Percentiles rank a stretch among this genome's conserved stretches.
Conservation (phyloP, 441 rosid genomes). For the Euphorbia celastroides region DNA sequence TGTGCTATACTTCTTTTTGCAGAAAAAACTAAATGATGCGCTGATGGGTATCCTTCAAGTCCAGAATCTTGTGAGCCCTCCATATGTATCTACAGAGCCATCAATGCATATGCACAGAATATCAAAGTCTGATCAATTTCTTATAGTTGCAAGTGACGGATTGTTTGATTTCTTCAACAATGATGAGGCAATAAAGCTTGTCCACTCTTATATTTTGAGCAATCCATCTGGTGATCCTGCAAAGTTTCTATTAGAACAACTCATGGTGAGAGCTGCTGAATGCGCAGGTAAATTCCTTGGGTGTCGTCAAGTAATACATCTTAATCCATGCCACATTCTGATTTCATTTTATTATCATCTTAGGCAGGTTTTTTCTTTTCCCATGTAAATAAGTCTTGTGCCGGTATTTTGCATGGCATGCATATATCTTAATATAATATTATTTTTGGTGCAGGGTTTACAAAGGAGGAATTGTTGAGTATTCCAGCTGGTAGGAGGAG, state of each 20-base stretch:
- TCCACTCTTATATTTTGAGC: slow-evolving; percentile 42
- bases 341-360: background rate
- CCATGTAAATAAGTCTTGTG: background rate
- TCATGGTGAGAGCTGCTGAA: slow-evolving; percentile 73
- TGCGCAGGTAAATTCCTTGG: slow-evolving; percentile 55
- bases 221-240: slow-evolving; percentile 87
- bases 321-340: background rate
- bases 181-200: slow-evolving; percentile 67
- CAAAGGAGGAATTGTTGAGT: slow-evolving; percentile 73
- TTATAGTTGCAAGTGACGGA: slow-evolving; percentile 86
- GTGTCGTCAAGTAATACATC: background rate
- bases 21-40: slow-evolving; percentile 80
- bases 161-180: slow-evolving; percentile 86
- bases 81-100: slow-evolving; percentile 74
- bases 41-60: slow-evolving; percentile 89
- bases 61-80: slow-evolving; percentile 78
- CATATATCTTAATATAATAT: background rate
- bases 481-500: slow-evolving; percentile 90
- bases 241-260: slow-evolving; percentile 70
- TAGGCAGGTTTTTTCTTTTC: background rate
- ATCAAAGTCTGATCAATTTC: slow-evolving; percentile 67
- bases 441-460: slow-evolving; percentile 49
- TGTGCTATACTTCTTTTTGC: slow-evolving; percentile 19
- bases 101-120: slow-evolving; percentile 64
- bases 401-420: background rate